Conservation (phyloP, 1,284 basidiomycete genomes). For the Pseudozyma pruni region DNA sequence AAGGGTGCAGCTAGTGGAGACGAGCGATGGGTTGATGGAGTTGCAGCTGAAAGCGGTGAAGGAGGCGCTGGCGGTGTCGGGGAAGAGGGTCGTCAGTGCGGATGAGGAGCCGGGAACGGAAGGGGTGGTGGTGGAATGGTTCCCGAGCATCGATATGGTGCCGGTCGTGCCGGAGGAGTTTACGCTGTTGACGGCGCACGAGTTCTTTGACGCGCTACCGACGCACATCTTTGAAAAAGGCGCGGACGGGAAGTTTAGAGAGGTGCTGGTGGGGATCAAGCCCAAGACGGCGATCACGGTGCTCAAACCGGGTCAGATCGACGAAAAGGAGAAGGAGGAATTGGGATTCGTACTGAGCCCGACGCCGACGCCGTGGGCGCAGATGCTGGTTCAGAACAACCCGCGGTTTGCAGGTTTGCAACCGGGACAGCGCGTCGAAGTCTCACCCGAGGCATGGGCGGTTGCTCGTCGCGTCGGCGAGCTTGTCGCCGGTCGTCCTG, state of each 20-base stretch:
- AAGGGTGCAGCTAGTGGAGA: constrained; percentile 63
- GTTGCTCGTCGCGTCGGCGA: constrained; percentile 60
- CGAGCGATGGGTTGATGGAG: constrained; percentile 59
- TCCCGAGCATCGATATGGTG: constrained; percentile 79
- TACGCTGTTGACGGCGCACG: constrained; percentile 91
- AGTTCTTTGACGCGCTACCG: constrained; percentile 97
- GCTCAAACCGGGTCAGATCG: constrained; percentile 44
- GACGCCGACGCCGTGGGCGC: constrained; percentile 75
- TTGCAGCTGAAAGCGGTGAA: constrained; percentile 50
- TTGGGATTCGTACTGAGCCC: constrained; percentile 78
- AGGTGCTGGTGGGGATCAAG: constrained; percentile 78
- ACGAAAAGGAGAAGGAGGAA: constrained; percentile 32
- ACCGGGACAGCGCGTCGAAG: constrained; percentile 63
- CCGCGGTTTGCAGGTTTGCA: constrained; percentile 52
- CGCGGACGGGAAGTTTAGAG: constrained; percentile 79
- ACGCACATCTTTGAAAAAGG: constrained; percentile 82
- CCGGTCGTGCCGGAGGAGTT: constrained; percentile 71
- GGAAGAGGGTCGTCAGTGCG: constrained; percentile 46
- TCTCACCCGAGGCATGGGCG: constrained; percentile 62
- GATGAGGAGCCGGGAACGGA: constrained; percentile 28
- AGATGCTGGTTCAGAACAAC: constrained; percentile 69
- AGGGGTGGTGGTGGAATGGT: constrained; percentile 75
- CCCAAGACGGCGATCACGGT: constrained; percentile 41
- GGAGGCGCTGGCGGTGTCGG: constrained; percentile 33
- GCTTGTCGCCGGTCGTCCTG: constrained; percentile 55